Percentiles rank a stretch among this genome's conserved stretches.
phyloP scores from a whole-genome alignment of 2,329 filamentous ascomycete species.

The Cladosporium sp. region DNA sequence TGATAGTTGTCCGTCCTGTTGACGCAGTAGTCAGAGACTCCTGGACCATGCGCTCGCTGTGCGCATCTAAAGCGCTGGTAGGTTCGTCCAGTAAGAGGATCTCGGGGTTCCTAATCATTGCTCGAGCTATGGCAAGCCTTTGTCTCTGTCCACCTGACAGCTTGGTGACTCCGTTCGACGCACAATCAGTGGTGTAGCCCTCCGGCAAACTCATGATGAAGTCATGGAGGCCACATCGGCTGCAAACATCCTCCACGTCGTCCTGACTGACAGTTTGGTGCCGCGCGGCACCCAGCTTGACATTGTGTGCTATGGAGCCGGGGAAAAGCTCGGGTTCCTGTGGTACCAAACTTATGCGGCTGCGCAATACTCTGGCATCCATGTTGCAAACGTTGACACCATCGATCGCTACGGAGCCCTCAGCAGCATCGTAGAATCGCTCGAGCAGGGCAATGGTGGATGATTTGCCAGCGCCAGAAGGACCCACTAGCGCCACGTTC shows the following conservation, averaged over 20 bases:
- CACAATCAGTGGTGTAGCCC: slow-evolving; percentile 49
- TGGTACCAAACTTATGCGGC: slow-evolving; percentile 44
- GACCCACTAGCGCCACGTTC: slow-evolving; percentile 52
- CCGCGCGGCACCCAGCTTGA: slow-evolving; percentile 39
- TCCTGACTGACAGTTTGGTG: slow-evolving; percentile 30
- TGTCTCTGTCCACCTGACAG: slow-evolving; percentile 50
- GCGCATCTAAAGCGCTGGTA: slow-evolving; percentile 49
- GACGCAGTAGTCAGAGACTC: slow-evolving; percentile 43
- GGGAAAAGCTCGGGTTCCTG: slow-evolving; percentile 50
- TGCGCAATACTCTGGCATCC: slow-evolving; percentile 39
- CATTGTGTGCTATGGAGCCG: slow-evolving; percentile 47
- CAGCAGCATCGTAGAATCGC: slow-evolving; percentile 46
- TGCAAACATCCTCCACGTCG: slow-evolving; percentile 40
- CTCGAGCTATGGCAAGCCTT: slow-evolving; percentile 48
- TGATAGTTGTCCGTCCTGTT: slow-evolving; percentile 61
- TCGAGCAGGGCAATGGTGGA: slow-evolving; percentile 49
- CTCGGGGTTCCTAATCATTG: slow-evolving; percentile 48
- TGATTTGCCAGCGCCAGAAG: slow-evolving; percentile 49
- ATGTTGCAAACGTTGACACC: slow-evolving; percentile 43
- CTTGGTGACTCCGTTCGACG: slow-evolving; percentile 40
- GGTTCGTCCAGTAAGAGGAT: slow-evolving; percentile 50
- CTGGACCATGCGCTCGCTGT: slow-evolving; percentile 46
- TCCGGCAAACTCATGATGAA: slow-evolving; percentile 50
- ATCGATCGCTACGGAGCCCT: slow-evolving; percentile 43
- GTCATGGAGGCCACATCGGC: slow-evolving; percentile 47